Evolutionary conservation across 2,329 filamentous ascomycete species (phyloP).

Genomic region (Pyricularia sp.): DNA sequence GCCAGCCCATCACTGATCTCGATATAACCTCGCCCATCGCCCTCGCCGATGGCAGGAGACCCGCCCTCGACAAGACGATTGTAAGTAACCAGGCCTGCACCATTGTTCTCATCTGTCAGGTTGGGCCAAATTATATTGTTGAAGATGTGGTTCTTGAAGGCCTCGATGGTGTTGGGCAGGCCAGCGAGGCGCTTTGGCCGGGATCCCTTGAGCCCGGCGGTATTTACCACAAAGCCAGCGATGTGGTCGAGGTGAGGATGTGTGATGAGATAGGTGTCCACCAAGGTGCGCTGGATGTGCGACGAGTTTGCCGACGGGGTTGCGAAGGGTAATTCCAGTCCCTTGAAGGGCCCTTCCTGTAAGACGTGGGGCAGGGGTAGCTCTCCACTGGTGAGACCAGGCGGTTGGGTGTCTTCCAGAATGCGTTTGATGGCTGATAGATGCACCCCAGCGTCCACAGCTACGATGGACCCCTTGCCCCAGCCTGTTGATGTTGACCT

Average conservation of each 20-base stretch:
- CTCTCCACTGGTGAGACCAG: slow-evolving; percentile 21
- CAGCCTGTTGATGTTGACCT: slow-evolving; percentile 72
- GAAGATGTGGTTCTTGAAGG: slow-evolving; percentile 90
- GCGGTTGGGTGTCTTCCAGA: slow-evolving; percentile 46
- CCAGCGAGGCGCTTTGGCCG: slow-evolving; percentile 81
- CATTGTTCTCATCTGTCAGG: slow-evolving; percentile 89
- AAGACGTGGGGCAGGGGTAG: slow-evolving; percentile 43
- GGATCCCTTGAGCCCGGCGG: slow-evolving; percentile 71
- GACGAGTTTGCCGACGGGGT: slow-evolving; percentile 70
- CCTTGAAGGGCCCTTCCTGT: slow-evolving; percentile 66
- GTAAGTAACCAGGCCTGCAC: slow-evolving; percentile 86
- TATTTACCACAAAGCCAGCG: slow-evolving; percentile 86
- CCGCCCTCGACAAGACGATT: slow-evolving; percentile 82
- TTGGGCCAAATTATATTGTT: slow-evolving; percentile 99
- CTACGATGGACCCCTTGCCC: slow-evolving; percentile 73
- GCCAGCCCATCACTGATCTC: slow-evolving; percentile 82
- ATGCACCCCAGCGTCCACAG: slow-evolving; percentile 91
- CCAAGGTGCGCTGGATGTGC: slow-evolving; percentile 66
- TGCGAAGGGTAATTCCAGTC: slow-evolving; percentile 58
- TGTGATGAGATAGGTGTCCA: slow-evolving; percentile 86
- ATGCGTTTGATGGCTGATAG: slow-evolving; percentile 77
- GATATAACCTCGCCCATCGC: slow-evolving; percentile 72
- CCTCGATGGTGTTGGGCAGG: slow-evolving; percentile 79
- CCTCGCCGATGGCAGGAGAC: slow-evolving; percentile 72
- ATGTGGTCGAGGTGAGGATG: slow-evolving; percentile 97